Evolutionary conservation across 805 yeast species (phyloP), one percentile per base, ranked within the genome.

Genomic region (Wickerhamomyces queroliae): DNA sequence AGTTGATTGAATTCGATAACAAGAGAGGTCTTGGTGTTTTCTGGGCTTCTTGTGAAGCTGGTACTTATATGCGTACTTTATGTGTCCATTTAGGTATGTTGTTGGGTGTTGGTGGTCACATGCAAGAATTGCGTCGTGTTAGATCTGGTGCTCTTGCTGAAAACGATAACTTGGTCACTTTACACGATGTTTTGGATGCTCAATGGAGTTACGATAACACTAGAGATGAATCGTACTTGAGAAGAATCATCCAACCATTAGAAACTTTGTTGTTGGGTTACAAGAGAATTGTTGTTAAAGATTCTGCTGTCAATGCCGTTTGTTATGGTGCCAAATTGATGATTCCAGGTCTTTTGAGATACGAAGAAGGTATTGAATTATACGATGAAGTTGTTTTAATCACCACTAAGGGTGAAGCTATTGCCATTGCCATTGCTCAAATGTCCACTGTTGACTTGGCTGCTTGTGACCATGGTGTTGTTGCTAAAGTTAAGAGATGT

Each of bases 41-140:
- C 73, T 93, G 99, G 99, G 99, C 98, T 44, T 85, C 95, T 31
- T 93, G 99, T 77, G 99, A 93, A 74, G 99, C 99, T 46, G 99
- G 99, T 70, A 93, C 99, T 45, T 93, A 93, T 70, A 93, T 93
- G 96, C 85, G 99, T 78, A 93, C 99, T 37, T 72, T 93, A 56
- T 93, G 99, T 83, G 99, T 93, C 42, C 99, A 93, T 68, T 72
- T 93, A 58, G 99, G 99, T 71, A 90, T 93, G 96, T 75, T 93
- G 44, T 75, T 93, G 51, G 97, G 98, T 58, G 97, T 89, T 53
- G 99, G 99, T 65, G 99, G 98, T 53, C 99, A 93, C 72, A 93
- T 93, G 99, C 99, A 93, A 77, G 99, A 93, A 71, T 82, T 93
- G 58, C 88, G 99, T 72, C 90, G 99, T 76, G 99, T 93, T 48